Evolutionary conservation across 2,329 filamentous ascomycete genomes (phyloP).

Genomic region (Exophiala phaeomuriformis): DNA sequence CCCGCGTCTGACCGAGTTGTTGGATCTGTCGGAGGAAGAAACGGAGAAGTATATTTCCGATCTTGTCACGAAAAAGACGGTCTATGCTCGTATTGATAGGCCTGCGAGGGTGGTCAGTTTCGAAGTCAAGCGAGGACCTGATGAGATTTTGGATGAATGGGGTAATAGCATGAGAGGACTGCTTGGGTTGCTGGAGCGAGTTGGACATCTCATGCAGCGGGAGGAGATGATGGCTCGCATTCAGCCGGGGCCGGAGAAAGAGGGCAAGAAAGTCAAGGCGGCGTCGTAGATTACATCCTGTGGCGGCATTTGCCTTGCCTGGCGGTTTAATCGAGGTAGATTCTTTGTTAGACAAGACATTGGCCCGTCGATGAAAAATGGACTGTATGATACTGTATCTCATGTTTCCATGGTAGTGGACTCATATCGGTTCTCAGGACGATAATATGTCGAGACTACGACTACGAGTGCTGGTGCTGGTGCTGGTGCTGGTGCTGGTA

Average conservation of each 20-base stretch:
- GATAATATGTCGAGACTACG: no score
- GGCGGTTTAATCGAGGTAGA: no score
- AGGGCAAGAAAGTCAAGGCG: slow-evolving; percentile 11
- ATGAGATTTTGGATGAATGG: slow-evolving; percentile 97
- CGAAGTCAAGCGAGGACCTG: slow-evolving; percentile 86
- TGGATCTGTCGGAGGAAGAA: slow-evolving; percentile 89
- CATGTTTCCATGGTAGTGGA: no score
- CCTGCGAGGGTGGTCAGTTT: slow-evolving; percentile 89
- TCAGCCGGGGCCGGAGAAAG: slow-evolving; percentile 48
- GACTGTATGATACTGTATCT: no score
- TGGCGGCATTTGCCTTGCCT: no score
- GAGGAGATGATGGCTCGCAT: slow-evolving; percentile 99
- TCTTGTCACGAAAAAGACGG: slow-evolving; percentile 92
- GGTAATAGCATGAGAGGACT: slow-evolving; percentile 96
- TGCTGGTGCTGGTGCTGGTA: no score
- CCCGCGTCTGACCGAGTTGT: slow-evolving; percentile 76
- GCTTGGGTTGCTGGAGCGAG: slow-evolving; percentile 74
- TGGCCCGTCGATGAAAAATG: no score
- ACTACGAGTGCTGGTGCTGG: no score
- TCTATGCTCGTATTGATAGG: slow-evolving; percentile 94
- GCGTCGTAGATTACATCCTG: neutral
- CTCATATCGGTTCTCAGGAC: no score
- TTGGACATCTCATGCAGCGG: slow-evolving; percentile 97
- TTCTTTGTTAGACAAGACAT: no score
- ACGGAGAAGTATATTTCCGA: slow-evolving; percentile 99